A percentile compares a stretch with the other conserved stretches of the same genome.
phyloP scores from a whole-genome alignment of 257 asterid genomes.

The Nemophila menziesii region DNA sequence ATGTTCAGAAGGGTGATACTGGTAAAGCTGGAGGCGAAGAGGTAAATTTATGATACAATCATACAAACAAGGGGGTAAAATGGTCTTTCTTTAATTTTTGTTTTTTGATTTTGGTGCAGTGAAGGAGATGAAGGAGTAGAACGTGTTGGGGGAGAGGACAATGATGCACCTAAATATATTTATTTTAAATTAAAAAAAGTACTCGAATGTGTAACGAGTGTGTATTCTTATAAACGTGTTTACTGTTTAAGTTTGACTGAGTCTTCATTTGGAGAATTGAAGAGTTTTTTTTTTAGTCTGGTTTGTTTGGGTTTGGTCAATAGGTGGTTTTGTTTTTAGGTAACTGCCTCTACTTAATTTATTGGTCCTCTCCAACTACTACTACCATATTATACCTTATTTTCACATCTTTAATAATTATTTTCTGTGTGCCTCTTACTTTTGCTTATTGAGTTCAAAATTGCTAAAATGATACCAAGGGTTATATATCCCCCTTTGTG shows the following conservation, averaged over 20 bases:
- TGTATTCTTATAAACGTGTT: slow-evolving; percentile 19
- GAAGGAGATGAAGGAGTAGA: slow-evolving; percentile 24
- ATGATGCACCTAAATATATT: slow-evolving; percentile 7
- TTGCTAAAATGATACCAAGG: too few species aligned
- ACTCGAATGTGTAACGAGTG: slow-evolving; percentile 19
- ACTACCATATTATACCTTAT: too few species aligned
- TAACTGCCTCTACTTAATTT: slow-evolving; percentile 20
- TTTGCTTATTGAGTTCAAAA: background rate
- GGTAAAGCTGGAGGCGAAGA: slow-evolving; percentile 47
- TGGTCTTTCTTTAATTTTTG: slow-evolving; percentile 1
- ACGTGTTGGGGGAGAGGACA: slow-evolving; percentile 17
- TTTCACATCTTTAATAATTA: too few species aligned
- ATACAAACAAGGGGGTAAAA: too few species aligned
- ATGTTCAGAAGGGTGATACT: slow-evolving; percentile 42
- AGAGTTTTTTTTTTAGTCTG: slow-evolving; percentile 5
- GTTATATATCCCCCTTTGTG: too few species aligned
- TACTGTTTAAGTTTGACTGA: slow-evolving; percentile 14
- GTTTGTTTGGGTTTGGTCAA: slow-evolving; percentile 28
- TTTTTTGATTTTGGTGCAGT: slow-evolving; percentile 29
- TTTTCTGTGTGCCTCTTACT: background rate
- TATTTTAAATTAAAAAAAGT: slow-evolving; percentile 15
- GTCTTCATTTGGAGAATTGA: slow-evolving; percentile 9
- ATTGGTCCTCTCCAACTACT: slow-evolving; percentile 7
- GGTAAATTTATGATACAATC: slow-evolving; percentile 31
- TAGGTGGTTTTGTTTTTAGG: slow-evolving; percentile 42